Evolutionary conservation across 2,329 filamentous ascomycete genomes (phyloP).

Genomic region (Lasiodiplodia sp.): DNA sequence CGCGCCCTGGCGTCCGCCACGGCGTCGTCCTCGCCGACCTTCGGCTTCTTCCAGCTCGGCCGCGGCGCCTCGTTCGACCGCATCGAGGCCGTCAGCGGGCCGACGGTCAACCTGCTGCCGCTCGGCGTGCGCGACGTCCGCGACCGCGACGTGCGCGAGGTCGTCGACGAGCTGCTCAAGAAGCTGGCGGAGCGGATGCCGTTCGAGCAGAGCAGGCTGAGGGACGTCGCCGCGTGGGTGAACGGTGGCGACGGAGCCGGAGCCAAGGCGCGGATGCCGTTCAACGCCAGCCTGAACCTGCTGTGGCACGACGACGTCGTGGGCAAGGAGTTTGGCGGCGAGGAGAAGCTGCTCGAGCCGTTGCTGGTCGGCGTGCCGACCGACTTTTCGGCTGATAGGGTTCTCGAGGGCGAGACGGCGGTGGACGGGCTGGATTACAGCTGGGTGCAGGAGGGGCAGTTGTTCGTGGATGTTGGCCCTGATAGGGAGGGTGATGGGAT

Average conservation of each 20-base stretch:
- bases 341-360: conserved; percentile 7
- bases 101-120: conserved; percentile 44
- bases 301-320: conserved; percentile 38
- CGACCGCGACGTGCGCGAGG: background rate
- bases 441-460: conserved; percentile 10
- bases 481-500: conserved; percentile 16
- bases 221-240: conserved; percentile 37
- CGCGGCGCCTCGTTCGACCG: conserved; percentile 39
- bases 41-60: conserved; percentile 45
- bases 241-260: background rate
- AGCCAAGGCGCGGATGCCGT: conserved; percentile 29
- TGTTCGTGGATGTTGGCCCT: conserved; percentile 29
- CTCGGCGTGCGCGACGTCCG: conserved; percentile 34
- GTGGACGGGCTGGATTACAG: conserved; percentile 21
- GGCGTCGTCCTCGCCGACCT: conserved; percentile 34
- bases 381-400: conserved; percentile 16
- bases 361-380: conserved; percentile 27
- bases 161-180: conserved; percentile 31
- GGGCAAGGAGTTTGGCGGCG: conserved; percentile 17
- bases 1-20: conserved; percentile 38
- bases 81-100: conserved; percentile 39
- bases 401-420: conserved; percentile 10
- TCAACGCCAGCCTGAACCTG: conserved; percentile 45
- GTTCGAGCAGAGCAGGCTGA: conserved; percentile 42
- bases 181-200: conserved; percentile 38